Evolutionary conservation across 192 early-diverging fungal species (phyloP).

Genomic region (Neocallimastix lanati): DNA sequence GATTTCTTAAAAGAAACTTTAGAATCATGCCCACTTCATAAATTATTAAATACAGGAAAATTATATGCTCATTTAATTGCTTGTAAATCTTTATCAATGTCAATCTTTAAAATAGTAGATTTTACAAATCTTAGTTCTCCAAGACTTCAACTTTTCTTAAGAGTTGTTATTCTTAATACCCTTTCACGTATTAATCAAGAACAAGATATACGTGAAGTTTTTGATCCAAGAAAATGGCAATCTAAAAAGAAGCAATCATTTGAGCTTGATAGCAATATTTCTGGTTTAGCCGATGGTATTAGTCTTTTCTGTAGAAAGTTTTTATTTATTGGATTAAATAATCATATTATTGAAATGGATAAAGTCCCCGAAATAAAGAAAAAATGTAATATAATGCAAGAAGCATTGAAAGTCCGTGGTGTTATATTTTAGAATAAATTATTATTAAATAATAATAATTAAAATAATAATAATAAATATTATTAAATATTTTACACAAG

Average conservation of each 20-base stretch:
- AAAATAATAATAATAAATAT: too few relatives aligned
- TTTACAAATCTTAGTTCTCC: neutral
- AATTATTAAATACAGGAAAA: constrained; percentile 67
- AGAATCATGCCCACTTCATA: constrained; percentile 23
- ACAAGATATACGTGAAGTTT: neutral
- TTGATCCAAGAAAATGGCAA: neutral
- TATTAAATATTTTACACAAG: too few relatives aligned
- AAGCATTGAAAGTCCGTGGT: neutral
- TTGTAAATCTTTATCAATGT: constrained; percentile 47
- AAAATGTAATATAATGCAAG: neutral
- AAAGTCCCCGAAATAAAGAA: neutral
- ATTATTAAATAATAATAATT: too few relatives aligned
- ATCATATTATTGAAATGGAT: neutral
- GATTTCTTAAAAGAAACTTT: constrained; percentile 59
- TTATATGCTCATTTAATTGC: constrained; percentile 66
- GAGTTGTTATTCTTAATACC: neutral
- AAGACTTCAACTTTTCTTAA: neutral
- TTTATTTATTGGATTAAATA: neutral
- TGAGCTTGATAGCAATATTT: neutral
- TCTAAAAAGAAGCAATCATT: neutral
- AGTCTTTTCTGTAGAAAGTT: neutral
- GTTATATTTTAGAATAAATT: neutral
- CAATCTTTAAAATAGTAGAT: constrained; percentile 36
- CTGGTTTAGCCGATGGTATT: neutral
- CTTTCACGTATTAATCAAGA: neutral